phyloP scores from a whole-genome alignment of 2,329 filamentous ascomycete species.

The Verticillium klebahnii region DNA sequence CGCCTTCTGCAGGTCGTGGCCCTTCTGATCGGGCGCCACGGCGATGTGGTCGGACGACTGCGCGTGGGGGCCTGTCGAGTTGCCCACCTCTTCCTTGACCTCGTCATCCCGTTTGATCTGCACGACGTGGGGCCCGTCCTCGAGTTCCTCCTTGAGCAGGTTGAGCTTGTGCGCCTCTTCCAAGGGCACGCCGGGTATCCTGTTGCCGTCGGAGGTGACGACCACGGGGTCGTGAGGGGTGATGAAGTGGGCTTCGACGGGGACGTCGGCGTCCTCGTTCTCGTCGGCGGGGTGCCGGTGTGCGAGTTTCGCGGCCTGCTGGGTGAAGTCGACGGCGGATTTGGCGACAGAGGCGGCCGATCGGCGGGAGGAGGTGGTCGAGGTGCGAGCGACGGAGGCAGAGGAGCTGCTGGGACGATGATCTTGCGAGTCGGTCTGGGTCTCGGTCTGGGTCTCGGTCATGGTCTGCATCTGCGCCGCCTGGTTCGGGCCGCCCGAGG shows the following conservation, averaged over 20 bases:
- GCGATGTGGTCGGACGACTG: background rate
- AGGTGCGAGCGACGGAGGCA: background rate
- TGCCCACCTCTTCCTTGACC: background rate
- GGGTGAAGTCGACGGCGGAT: slow-evolving; percentile 51
- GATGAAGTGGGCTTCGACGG: slow-evolving; percentile 58
- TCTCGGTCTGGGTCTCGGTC: background rate
- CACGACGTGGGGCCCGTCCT: slow-evolving; percentile 20
- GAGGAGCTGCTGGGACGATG: background rate
- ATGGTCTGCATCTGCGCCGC: background rate
- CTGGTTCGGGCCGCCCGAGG: background rate
- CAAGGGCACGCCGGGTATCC: slow-evolving; percentile 65
- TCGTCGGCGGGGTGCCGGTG: slow-evolving; percentile 12
- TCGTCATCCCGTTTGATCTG: slow-evolving; percentile 15
- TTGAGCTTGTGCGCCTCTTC: slow-evolving; percentile 70
- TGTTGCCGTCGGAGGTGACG: slow-evolving; percentile 59
- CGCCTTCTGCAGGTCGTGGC: slow-evolving; percentile 18
- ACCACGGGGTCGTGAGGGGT: slow-evolving; percentile 71
- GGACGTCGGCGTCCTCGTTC: slow-evolving; percentile 33
- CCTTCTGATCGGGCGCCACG: slow-evolving; percentile 7
- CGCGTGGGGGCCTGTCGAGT: background rate
- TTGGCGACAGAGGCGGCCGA: slow-evolving; percentile 21
- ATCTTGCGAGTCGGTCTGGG: background rate
- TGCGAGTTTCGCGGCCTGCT: slow-evolving; percentile 57
- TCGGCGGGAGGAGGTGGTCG: background rate
- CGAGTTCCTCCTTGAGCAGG: slow-evolving; percentile 46